Base-by-base conservation (phyloP, 2,329 filamentous ascomycete genomes). In the Pleomassaria siparia region DNA sequence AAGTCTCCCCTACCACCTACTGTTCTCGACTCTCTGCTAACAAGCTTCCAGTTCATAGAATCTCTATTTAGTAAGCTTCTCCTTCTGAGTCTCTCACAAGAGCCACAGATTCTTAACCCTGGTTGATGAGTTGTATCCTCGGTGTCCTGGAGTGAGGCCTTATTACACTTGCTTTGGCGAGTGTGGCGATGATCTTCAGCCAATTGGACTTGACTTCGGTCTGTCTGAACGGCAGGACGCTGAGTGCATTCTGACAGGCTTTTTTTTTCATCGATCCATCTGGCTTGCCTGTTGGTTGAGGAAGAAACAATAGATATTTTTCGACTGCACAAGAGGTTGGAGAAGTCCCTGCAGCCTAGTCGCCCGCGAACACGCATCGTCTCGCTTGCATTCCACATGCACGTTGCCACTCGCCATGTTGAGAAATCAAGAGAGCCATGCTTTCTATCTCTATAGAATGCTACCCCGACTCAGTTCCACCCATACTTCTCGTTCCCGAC, bases 181-280 rank as follows among this genome's bases (percentile, higher is more conserved):
- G 82, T 85, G 86, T 85, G 86, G 85, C 90, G 87, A 94, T 94
- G 90, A 95, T 94, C 89, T 94, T 87, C 80, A 85, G 87, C 88
- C 86, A 76, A 79, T 79, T 70, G 55, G 64, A 76, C 80, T 86
- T 81, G 82, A 83, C 83, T 85, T 91, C 77, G 87, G 87, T 85
- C 87, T 81, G 82, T 77, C 74, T 78, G 76, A 74, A 78, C 77
- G 87, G 87, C 87, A 88, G 88, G 88, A 87, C 83, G 80, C 82
- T 79, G 87, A 87, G 80, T 87, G 67, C 64, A 82, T 87, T 91
- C 89, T 94, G 89, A 92, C 89, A 89, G 88, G 80, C 78, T 52
- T 44, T 49, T 50, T 60, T 67, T 69, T 69, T 66, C 66, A 60
- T 66, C 64, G 62, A 59, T 44, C 39, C 35, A 49, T 58, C 62